Percentiles rank a stretch among this genome's conserved stretches.
Conservation (phyloP, 2,329 filamentous ascomycete species). For the Tolypocladium sp. region DNA sequence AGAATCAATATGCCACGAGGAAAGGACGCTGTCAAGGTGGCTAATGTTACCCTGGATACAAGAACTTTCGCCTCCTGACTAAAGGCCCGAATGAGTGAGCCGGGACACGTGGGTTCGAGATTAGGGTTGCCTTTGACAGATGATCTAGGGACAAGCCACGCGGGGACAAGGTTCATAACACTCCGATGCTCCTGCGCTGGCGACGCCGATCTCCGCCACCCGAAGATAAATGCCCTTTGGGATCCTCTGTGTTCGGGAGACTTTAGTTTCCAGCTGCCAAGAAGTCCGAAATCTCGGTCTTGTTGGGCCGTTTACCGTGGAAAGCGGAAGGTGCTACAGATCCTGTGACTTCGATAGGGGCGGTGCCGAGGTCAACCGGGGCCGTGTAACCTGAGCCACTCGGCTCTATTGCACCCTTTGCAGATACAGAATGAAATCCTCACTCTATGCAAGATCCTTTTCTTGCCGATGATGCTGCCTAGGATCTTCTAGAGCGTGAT, state of each 20-base stretch:
- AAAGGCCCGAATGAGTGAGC: slow-evolving; percentile 6
- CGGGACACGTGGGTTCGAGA: slow-evolving; percentile 2
- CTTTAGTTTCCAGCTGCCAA: background rate
- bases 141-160: background rate
- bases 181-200: background rate
- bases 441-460: background rate
- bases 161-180: background rate
- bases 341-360: background rate
- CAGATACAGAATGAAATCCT: too few species aligned
- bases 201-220: background rate
- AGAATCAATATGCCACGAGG: background rate
- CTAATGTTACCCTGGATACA: slow-evolving; percentile 2
- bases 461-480: background rate
- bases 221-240: background rate
- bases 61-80: slow-evolving; percentile 6
- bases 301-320: background rate
- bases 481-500: background rate
- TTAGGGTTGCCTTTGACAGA: background rate
- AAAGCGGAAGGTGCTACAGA: background rate
- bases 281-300: background rate
- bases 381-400: background rate
- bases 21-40: background rate
- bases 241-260: background rate
- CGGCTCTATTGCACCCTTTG: too few species aligned
- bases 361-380: background rate